Evolutionary conservation across 495 filamentous ascomycete genomes (phyloP).

Genomic region (Lasiosphaeriaceae sp.): DNA sequence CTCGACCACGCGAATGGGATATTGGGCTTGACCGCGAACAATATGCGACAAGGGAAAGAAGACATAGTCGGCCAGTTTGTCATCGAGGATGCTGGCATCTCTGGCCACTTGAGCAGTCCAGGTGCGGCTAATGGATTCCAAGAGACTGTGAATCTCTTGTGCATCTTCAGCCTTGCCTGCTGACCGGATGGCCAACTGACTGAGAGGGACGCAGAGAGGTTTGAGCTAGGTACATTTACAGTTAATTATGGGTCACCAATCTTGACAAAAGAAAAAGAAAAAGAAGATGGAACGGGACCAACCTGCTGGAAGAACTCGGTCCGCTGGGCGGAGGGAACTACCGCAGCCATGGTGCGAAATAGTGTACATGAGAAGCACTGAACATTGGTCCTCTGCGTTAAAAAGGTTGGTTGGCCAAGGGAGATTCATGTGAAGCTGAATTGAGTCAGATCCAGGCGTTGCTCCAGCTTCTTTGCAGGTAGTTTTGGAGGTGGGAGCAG

Average conservation of each 20-base stretch:
- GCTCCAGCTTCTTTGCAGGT: too few relatives aligned
- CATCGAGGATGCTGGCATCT: constrained; percentile 58
- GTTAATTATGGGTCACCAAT: not conserved
- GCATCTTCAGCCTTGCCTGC: constrained; percentile 49
- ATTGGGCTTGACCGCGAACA: constrained; percentile 67
- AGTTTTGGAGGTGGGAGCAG: too few relatives aligned
- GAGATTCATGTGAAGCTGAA: too few relatives aligned
- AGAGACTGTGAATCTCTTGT: constrained; percentile 51
- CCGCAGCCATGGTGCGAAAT: not conserved
- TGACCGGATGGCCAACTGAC: constrained; percentile 61
- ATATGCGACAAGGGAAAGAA: constrained; percentile 92
- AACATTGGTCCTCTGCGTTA: not conserved
- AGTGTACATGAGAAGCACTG: not conserved
- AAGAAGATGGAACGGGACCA: not conserved
- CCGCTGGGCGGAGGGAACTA: constrained; percentile 9
- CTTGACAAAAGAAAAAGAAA: too few relatives aligned
- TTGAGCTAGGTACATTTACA: constrained; percentile 20
- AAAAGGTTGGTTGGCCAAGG: not conserved
- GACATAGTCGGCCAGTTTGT: constrained; percentile 85
- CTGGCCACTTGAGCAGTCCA: constrained; percentile 50
- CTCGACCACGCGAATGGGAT: constrained; percentile 72
- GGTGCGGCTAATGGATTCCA: constrained; percentile 50
- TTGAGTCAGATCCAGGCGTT: too few relatives aligned
- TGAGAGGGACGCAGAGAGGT: constrained; percentile 72
- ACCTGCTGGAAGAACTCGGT: constrained; percentile 32